Percentiles rank a stretch among this genome's conserved stretches.
These are phyloP conservation scores for Closterium sp. DNA, from an alignment of 139 green algal genomes.

Conservation along the genomic window DNA sequence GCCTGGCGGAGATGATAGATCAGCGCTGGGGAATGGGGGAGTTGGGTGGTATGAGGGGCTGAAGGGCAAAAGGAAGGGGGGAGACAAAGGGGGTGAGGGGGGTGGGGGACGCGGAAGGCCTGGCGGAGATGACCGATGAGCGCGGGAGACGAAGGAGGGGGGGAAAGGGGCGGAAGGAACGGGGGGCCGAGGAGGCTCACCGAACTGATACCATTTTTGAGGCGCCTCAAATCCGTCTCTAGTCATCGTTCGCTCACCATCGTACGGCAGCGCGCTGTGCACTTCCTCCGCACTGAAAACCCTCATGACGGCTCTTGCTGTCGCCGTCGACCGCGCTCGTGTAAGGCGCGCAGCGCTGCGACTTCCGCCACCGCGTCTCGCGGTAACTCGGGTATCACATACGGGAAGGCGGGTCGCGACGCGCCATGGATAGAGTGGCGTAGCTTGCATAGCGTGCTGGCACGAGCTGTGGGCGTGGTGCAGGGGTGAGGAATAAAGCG, in stretches of 20 bases:
- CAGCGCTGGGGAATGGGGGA: not conserved
- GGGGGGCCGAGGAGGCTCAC: not conserved
- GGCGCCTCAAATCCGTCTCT: not conserved
- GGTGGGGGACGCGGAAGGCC: too few relatives aligned
- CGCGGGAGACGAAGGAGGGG: too few relatives aligned
- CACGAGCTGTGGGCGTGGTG: not conserved
- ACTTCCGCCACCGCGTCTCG: not conserved
- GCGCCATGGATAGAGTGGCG: not conserved
- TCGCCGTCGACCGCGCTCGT: not conserved
- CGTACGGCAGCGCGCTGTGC: not conserved
- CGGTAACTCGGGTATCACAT: not conserved
- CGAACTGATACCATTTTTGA: conserved; percentile 44
- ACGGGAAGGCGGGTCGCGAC: not conserved
- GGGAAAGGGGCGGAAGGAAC: not conserved
- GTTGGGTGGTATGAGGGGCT: not conserved
- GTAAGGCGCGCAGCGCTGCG: not conserved
- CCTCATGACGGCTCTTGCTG: not conserved
- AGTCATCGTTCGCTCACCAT: not conserved
- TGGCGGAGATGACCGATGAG: not conserved
- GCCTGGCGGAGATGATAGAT: not conserved
- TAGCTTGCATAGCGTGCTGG: not conserved
- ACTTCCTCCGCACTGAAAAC: not conserved
- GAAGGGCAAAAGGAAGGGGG: not conserved
- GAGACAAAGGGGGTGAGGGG: not conserved
- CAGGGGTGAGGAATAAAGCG: too few relatives aligned